A percentile compares a stretch with the other conserved stretches of the same genome.
Conservation (phyloP, 2,329 filamentous ascomycete genomes). For the Epicoccum sorghinum region DNA sequence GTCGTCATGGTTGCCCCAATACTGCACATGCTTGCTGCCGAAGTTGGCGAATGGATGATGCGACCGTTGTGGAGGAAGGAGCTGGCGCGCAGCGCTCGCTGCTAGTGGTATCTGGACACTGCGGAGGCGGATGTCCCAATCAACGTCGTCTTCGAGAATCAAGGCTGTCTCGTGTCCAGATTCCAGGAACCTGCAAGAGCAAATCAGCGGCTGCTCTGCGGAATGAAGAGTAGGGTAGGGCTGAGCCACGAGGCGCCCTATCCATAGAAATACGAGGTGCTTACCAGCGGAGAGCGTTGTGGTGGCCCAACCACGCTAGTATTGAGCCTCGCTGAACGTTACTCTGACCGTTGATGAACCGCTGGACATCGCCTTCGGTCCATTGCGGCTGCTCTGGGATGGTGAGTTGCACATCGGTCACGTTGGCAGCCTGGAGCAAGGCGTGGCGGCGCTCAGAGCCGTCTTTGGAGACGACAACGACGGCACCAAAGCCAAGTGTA, state of each 20-base stretch:
- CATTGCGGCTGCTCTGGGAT: slow-evolving; percentile 51
- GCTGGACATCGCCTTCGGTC: slow-evolving; percentile 50
- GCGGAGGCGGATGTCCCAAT: slow-evolving; percentile 54
- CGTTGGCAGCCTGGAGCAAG: slow-evolving; percentile 50
- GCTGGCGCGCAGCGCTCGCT: slow-evolving; percentile 47
- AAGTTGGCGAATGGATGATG: slow-evolving; percentile 21
- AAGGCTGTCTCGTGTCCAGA: slow-evolving; percentile 51
- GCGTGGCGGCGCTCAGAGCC: slow-evolving; percentile 48
- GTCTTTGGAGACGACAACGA: slow-evolving; percentile 50
- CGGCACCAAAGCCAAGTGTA: slow-evolving; percentile 50
- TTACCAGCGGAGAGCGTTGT: slow-evolving; percentile 51
- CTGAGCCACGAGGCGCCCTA: slow-evolving; percentile 14
- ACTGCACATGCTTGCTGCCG: slow-evolving; percentile 38
- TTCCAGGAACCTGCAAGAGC: slow-evolving; percentile 47
- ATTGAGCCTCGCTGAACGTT: slow-evolving; percentile 49
- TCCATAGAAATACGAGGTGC: slow-evolving; percentile 1
- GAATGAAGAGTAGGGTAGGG: slow-evolving; percentile 2
- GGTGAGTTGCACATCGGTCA: slow-evolving; percentile 51
- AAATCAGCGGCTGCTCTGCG: slow-evolving; percentile 17
- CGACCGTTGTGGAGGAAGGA: slow-evolving; percentile 40
- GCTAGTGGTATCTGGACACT: slow-evolving; percentile 51
- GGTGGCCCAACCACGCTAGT: slow-evolving; percentile 53
- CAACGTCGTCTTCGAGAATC: slow-evolving; percentile 55
- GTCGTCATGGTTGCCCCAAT: slow-evolving; percentile 48
- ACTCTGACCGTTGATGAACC: slow-evolving; percentile 43